Evolutionary conservation across 2,329 filamentous ascomycete species (phyloP), one percentile per base, ranked within the genome.

Genomic region (Alternaria infectoria): DNA sequence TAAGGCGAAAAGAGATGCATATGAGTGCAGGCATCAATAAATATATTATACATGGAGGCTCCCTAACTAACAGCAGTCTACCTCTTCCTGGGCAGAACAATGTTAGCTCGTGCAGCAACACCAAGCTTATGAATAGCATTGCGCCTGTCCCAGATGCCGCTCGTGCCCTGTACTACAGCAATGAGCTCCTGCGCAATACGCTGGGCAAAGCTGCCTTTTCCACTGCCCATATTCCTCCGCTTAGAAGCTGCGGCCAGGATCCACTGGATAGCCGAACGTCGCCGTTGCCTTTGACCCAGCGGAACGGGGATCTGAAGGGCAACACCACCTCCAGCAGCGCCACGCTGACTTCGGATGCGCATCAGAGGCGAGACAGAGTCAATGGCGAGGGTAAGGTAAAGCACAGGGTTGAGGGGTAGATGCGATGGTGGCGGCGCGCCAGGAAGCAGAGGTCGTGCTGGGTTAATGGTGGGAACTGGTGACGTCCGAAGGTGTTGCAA

Each of bases 321-420:
- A 36, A 88, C 87, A 80, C 96, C 96, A 83, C 96, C 96, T 81
- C 95, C 95, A 1, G 91, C 92, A 36, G 91, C 88, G 70, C 93
- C 93, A 74, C 89, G 89, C 72, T 93, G 87, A 65, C 87, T 87
- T 58, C 89, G 88, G 75, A 99, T 90, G 69, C 91, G 90, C 75
- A 99, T 84, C 15, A 99, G 86, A 10, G 96, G 96, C 2, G 94
- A 93, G 23, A 99, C 91, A 10, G 93, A 96, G 85, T 99, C 96
- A 74, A 99, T 90, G 30, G 94, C 93, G 30, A 96, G 86, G 12
- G 91, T 93, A 51, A 99, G 89, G 83, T 98, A 99, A 58, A 92
- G 87, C 58, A 96, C 86, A 2, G 96, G 96, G 80, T 97, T 92
- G 30, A 97, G 88, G 3, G 96, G 93, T 10, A 99, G 90, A 72